A percentile compares a stretch with the other conserved stretches of the same genome.
Conservation (phyloP, 2,329 filamentous ascomycete species). For the Grosmannia clavigera region DNA sequence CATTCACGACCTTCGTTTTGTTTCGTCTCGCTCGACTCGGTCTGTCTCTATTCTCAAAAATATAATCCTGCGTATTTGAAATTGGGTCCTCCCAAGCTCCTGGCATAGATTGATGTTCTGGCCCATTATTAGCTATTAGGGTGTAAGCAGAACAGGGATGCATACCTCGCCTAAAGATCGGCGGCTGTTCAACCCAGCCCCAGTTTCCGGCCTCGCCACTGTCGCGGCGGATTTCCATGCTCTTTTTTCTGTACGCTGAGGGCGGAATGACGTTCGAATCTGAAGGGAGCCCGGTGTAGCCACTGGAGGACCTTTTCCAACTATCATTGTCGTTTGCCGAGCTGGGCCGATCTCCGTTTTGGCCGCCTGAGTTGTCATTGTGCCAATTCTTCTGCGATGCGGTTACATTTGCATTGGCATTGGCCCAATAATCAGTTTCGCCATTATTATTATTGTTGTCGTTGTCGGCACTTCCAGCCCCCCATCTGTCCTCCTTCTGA, state of each 20-base stretch:
- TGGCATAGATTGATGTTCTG: constrained; percentile 2
- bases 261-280: not conserved
- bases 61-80: not conserved
- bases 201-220: not conserved
- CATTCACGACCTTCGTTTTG: not conserved
- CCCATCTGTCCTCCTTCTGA: constrained; percentile 10
- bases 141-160: no score
- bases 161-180: not conserved
- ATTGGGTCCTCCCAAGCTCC: constrained; percentile 3
- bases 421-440: not conserved
- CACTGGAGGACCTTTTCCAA: not conserved
- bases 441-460: constrained; percentile 4
- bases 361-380: not conserved
- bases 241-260: not conserved
- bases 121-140: not conserved
- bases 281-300: not conserved
- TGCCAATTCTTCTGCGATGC: not conserved
- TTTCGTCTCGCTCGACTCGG: not conserved
- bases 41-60: not conserved
- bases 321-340: not conserved
- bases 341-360: not conserved
- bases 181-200: not conserved
- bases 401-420: not conserved
- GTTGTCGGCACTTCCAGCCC: not conserved
- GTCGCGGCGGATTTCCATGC: not conserved